Evolutionary conservation across 805 yeast genomes (phyloP), one percentile per base, ranked within the genome.

Genomic region (Crinitomyces ghanaensis): DNA sequence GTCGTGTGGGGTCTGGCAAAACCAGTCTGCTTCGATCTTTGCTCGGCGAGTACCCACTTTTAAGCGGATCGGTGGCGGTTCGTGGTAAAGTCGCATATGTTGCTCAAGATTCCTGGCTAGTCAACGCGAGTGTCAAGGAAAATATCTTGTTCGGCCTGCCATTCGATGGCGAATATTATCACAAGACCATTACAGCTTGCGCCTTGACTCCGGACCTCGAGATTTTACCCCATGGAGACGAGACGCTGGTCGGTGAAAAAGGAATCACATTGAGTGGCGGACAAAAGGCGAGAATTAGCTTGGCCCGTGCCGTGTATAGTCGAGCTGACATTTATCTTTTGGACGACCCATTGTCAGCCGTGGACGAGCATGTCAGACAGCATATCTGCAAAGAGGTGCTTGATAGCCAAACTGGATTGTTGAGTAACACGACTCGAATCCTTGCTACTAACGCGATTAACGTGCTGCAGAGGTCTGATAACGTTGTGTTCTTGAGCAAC

Each of bases 221-320:
- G 19, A 72, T 77, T 19, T 66, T 91, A 39, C 84, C 95, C 2
- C 81, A 83, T 50, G 95, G 95, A 35, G 97, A 91, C 54, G 66
- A 66, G 33, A 91, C 98, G 4, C 73, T 81, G 46, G 97, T 91
- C 37, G 98, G 98, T 42, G 98, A 91, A 60, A 84, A 88, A 55
- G 98, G 98, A 43, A 86, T 91, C 33, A 83, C 96, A 9, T 65
- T 91, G 31, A 82, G 95, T 26, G 98, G 98, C 33, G 98, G 98
- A 28, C 98, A 91, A 57, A 91, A 91, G 66, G 97, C 98, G 0
- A 75, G 98, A 54, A 67, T 91, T 23, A 77, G 94, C 1, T 68
- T 91, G 34, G 98, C 98, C 0, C 72, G 98, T 53, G 96, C 98
- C 8, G 95, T 91, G 6, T 91, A 91, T 53, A 72, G 95, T 8